These are phyloP conservation scores for Diospyros kaki DNA, from an alignment of 148 eudicot species.

Conservation along the genomic window DNA sequence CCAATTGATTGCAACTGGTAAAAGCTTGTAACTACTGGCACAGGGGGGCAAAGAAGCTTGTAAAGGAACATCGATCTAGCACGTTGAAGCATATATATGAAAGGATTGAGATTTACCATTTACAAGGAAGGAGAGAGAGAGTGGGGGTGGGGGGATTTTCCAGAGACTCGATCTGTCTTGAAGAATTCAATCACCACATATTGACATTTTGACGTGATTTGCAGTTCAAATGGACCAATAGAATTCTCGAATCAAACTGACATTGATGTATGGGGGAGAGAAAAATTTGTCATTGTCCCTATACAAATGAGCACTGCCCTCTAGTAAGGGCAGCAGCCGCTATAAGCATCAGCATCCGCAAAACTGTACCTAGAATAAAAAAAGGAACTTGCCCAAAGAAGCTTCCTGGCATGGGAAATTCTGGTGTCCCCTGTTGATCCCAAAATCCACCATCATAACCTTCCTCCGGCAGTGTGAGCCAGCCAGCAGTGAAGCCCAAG, in stretches of 20 bases:
- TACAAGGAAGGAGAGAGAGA: too few relatives aligned
- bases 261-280: not conserved
- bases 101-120: too few relatives aligned
- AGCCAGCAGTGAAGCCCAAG: not conserved
- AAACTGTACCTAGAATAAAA: conserved; percentile 3
- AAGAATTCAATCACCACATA: not conserved
- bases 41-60: too few relatives aligned
- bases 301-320: conserved; percentile 1
- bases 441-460: not conserved
- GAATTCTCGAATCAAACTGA: not conserved
- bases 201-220: not conserved
- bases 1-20: too few relatives aligned
- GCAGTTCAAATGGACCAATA: not conserved
- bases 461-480: not conserved
- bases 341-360: not conserved
- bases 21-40: too few relatives aligned
- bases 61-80: too few relatives aligned
- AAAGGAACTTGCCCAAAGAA: not conserved
- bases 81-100: too few relatives aligned
- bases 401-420: not conserved
- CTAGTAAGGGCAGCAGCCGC: not conserved
- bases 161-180: too few relatives aligned
- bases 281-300: not conserved
- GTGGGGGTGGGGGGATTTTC: too few relatives aligned
- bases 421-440: not conserved